Evolutionary conservation across 2,329 filamentous ascomycete species (phyloP).

Genomic region (Exophiala calicioides): DNA sequence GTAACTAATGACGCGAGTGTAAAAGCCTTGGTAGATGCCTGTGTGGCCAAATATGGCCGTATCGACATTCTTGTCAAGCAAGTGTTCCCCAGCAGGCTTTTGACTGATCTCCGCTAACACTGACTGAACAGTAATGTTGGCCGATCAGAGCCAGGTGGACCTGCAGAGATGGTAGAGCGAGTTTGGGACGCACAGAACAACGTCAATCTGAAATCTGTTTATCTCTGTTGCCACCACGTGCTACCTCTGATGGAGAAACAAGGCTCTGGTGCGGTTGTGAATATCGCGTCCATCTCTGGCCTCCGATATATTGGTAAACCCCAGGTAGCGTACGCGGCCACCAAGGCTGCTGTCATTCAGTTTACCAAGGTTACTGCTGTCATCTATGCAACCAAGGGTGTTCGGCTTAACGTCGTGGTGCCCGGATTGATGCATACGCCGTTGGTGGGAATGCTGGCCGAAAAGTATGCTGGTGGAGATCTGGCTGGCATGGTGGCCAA

Average conservation of each 20-base stretch:
- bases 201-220: too few relatives aligned
- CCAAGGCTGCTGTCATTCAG: too few relatives aligned
- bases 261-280: too few relatives aligned
- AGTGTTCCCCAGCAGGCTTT: background rate
- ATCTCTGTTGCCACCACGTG: too few relatives aligned
- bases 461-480: conserved; percentile 47
- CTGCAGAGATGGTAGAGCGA: conserved; percentile 51
- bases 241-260: too few relatives aligned
- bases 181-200: conserved; percentile 56
- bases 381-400: too few relatives aligned
- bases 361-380: too few relatives aligned
- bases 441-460: conserved; percentile 47
- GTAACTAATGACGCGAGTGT: conserved; percentile 57
- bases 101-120: background rate
- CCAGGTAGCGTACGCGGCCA: too few relatives aligned
- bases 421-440: conserved; percentile 60
- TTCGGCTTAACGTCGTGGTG: conserved; percentile 58
- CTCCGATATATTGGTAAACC: too few relatives aligned
- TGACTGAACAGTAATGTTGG: conserved; percentile 55
- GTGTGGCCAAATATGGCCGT: conserved; percentile 55
- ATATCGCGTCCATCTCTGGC: too few relatives aligned
- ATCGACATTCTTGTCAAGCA: conserved; percentile 62
- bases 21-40: conserved; percentile 55
- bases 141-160: conserved; percentile 54
- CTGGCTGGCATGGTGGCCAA: conserved; percentile 53